Conservation (phyloP, 257 asterid genomes). For the Nicotiana otophora region DNA sequence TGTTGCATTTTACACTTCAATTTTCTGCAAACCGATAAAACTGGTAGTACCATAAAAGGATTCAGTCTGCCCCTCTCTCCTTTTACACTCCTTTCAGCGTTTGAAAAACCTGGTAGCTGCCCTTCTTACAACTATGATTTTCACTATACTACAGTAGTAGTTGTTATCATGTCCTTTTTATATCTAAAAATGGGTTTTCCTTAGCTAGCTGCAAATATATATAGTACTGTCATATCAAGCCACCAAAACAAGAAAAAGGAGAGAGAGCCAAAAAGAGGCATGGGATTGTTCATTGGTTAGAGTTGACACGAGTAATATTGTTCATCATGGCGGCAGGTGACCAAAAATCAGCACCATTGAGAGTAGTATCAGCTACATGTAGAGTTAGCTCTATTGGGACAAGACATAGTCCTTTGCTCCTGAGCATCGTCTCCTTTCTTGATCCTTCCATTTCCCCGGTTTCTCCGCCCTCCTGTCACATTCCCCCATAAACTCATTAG, state of each 20-base stretch:
- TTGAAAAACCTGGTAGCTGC: background rate
- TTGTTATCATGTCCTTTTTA: background rate
- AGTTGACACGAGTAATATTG: constrained; percentile 17
- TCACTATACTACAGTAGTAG: background rate
- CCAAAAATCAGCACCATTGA: constrained; percentile 89
- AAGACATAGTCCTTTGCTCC: constrained; percentile 77
- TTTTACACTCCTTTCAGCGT: background rate
- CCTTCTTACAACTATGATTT: background rate
- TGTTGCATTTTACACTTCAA: background rate
- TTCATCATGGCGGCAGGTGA: constrained; percentile 49
- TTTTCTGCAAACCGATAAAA: too few species aligned
- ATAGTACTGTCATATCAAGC: background rate
- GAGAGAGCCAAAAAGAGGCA: background rate
- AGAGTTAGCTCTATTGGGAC: constrained; percentile 58
- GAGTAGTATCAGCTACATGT: constrained; percentile 45
- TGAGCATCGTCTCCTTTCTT: constrained; percentile 28
- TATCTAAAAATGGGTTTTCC: background rate
- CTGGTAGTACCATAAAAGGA: too few species aligned
- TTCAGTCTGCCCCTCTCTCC: too few species aligned
- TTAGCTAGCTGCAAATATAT: background rate
- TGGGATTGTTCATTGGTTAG: constrained; percentile 16
- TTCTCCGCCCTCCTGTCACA: constrained; percentile 30
- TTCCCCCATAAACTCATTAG: background rate
- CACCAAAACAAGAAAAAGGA: background rate
- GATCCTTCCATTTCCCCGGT: constrained; percentile 15